Base-by-base conservation (phyloP, 2,329 filamentous ascomycete genomes). In the Fusarium acutatum region DNA sequence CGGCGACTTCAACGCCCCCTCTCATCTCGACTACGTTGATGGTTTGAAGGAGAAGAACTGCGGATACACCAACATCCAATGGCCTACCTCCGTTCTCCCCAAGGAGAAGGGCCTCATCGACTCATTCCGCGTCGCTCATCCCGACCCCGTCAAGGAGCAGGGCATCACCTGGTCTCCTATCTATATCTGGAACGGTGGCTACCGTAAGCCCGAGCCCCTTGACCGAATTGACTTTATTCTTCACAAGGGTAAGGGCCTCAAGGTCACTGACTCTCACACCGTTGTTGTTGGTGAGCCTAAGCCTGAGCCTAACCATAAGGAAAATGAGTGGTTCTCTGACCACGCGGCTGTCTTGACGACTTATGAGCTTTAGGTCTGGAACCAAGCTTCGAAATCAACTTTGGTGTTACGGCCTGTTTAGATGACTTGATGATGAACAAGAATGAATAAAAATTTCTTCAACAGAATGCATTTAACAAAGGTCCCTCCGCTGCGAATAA, bases 181-280 rank as follows among this genome's bases (percentile, higher is more conserved):
- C 20, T 81, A 77, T 60, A 76, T 78, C 22, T 73, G 75, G 26
- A 83, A 84, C 68, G 70, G 77, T 1, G 77, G 76, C 15, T 68
- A 77, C 2, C 53, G 75, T 2, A 82, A 83, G 69, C 81, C 83
- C 0, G 84, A 85, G 77, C 83, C 83, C 0, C 73, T 81, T 52
- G 84, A 85, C 61, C 71, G 84, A 20, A 85, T 85, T 40, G 83
- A 85, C 71, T 85, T 84, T 60, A 79, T 85, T 28, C 84, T 84
- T 40, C 79, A 83, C 75, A 82, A 81, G 64, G 82, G 82, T 2
- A 74, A 74, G 50, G 56, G 61, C 1, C 66, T 85, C 7, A 76
- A 75, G 37, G 78, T 81, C 1, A 37, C 80, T 1, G 75, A 73
- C n/a, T 83, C 83, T 1, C 67, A 78, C 12, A 73, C 72, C 1